Base-by-base conservation (phyloP, 805 yeast genomes). In the Wickerhamomyces alni region DNA sequence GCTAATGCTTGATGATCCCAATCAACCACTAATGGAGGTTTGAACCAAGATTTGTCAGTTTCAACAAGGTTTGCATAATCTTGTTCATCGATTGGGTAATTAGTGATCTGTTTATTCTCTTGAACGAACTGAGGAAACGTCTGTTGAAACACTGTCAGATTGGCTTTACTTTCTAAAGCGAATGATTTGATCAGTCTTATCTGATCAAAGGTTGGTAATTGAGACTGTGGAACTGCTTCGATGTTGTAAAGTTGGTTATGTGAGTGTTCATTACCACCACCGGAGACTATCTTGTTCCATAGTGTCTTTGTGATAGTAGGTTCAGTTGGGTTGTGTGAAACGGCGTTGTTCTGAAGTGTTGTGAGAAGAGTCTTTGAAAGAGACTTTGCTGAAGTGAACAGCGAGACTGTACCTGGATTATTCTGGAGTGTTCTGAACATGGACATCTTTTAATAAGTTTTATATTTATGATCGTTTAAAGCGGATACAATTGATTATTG, bases 1-100 rank as follows among this genome's bases (percentile, higher is more conserved):
- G 85, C 84, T 18, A 77, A 62, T 54, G 66, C 52, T 36, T 70
- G 69, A 47, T 75, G 67, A 46, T 73, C 76, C 84, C 85, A 80
- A 57, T 80, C 84, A 13, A 80, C 81, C 15, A 77, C 62, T 33
- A 76, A 58, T 1, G 82, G 82, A 1, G 69, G 62, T 3, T 49
- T 63, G 45, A 59, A 67, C 46, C 53, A 45, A 0, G 57, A 56
- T 16, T 47, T 47, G 15, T 27, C 43, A 7, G 24, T 21, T 52
- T 22, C 30, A 35, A 19, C 42, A 49, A 47, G 30, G 40, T 15
- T 44, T 46, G 12, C 8, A 26, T 26, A 31, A 22, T 44, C 43
- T 7, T 40, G 41, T 18, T 46, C 41, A 17, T 36, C 32, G 41
- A 41, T 36, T 27, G 42, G 29, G 7, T 15, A 19, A 3, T 47